Evolutionary conservation across 129 eudicot species (phyloP).

Genomic region (Artemisia argyi): DNA sequence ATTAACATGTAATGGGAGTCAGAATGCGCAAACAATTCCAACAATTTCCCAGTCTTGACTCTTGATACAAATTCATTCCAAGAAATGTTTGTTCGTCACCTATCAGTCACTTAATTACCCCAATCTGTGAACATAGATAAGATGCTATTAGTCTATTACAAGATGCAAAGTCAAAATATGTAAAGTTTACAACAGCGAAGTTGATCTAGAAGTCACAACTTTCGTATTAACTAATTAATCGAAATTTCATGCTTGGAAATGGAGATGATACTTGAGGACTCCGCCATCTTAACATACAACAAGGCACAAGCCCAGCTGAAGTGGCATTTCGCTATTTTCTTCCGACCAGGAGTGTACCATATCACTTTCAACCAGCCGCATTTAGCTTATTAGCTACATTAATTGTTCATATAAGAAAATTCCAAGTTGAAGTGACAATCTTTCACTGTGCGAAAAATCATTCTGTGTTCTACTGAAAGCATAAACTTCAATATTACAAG

Average conservation of each 20-base stretch:
- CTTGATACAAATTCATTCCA: no score
- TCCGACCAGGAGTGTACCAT: background rate
- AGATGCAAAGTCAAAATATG: no score
- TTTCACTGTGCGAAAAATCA: background rate
- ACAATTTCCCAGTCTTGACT: background rate
- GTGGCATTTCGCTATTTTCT: background rate
- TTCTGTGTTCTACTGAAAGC: background rate
- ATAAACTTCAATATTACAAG: background rate
- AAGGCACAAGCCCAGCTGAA: no score
- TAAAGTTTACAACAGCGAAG: no score
- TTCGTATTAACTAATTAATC: background rate
- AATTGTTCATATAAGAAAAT: background rate
- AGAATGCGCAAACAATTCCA: background rate
- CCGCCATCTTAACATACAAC: no score
- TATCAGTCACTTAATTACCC: no score
- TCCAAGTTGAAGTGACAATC: background rate
- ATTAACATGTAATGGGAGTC: background rate
- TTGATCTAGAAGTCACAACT: no score
- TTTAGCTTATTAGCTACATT: background rate
- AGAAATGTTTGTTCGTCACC: no score
- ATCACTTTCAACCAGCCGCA: background rate
- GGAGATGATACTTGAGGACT: background rate
- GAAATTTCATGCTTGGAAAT: slow-evolving; percentile 2
- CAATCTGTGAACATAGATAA: no score
- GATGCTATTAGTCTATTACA: no score